Percentiles rank a stretch among this genome's conserved stretches.
These are phyloP conservation scores for Blastobotrys raffinosifermentans DNA, from an alignment of 1,139 yeast genomes.

Conservation along the genomic window DNA sequence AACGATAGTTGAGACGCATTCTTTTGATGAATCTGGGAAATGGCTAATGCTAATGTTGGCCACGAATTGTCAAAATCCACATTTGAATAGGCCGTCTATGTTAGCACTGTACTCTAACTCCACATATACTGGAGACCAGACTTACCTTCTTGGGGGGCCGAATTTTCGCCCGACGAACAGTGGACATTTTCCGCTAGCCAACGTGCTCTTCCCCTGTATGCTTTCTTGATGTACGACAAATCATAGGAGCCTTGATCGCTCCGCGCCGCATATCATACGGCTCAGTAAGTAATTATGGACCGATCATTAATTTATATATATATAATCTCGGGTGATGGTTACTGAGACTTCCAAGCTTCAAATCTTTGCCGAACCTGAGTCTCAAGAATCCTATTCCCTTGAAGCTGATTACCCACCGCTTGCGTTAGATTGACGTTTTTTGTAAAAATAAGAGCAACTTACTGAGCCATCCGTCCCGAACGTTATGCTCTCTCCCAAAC, in stretches of 20 bases:
- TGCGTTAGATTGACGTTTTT: constrained; percentile 2
- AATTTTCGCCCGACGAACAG: constrained; percentile 48
- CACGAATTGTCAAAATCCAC: constrained; percentile 69
- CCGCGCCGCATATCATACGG: too few species aligned
- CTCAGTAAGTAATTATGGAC: too few species aligned
- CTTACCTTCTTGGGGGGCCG: constrained; percentile 63
- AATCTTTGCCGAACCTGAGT: not conserved
- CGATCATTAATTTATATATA: too few species aligned
- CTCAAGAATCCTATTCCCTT: constrained; percentile 54
- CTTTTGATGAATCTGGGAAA: constrained; percentile 65
- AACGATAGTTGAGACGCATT: constrained; percentile 75
- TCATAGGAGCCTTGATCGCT: too few species aligned
- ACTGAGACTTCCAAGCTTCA: not conserved
- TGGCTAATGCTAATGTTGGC: constrained; percentile 66
- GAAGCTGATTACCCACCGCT: constrained; percentile 75
- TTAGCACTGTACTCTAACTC: constrained; percentile 4
- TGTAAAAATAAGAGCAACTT: constrained; percentile 6
- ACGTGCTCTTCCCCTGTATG: too few species aligned
- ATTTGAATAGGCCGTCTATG: constrained; percentile 17
- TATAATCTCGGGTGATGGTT: too few species aligned
- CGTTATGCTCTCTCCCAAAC: constrained; percentile 81
- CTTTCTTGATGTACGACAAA: too few species aligned
- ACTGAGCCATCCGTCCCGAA: constrained; percentile 83
- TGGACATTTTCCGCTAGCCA: constrained; percentile 17
- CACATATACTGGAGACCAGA: not conserved